Base-by-base conservation (phyloP, 164 flowering plant genomes). In the Santalum album region DNA sequence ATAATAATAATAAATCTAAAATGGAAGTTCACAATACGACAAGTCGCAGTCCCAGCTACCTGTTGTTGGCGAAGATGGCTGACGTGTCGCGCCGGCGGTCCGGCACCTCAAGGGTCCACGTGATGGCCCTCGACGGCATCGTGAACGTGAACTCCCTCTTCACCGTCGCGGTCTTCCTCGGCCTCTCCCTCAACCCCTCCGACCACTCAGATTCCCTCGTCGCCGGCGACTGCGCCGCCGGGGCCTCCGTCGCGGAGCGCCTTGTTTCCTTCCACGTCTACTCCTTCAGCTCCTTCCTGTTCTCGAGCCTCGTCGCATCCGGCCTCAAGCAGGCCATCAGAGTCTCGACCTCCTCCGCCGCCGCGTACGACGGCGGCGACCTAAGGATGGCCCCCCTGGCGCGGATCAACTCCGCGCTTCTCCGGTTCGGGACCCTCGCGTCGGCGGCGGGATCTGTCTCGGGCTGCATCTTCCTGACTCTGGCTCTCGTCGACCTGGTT, bases 211-310 rank as follows among this genome's bases (percentile, higher is more conserved):
- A 78, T 29, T 46, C 70, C 56, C 14, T 14, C 47, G 12, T 7
- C 59, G 22, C 48, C 52, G 29, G 71, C 25, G 22, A 35, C 9
- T 84, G 83, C 76, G 7, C 56, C 11, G 74, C 92, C 45, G 48
- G 60, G 2, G 0, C 51, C 19, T 15, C 55, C 12, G n/a, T 60
- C 9, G 78, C 78, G 32, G 78, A 87, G 56, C 23, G 62, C 43
- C 69, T 88, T 25, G 61, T 92, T 23, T 23, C 86, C 50, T 79
- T 65, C 76, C 96, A 89, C 43, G 95, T 89, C 16, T 86, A 75
- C 79, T 80, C 96, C 57, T 87, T 92, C 80, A 68, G 79, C 60
- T 87, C 72, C 55, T 89, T 92, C 72, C 90, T 92, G 61, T 89
- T 89, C 80, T 92, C 96, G 57, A 83, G 82, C 71, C 81, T 92